A percentile compares a stretch with the other conserved stretches of the same genome.
Evolutionary conservation across 2,329 filamentous ascomycete genomes (phyloP).

Genomic region (Juglanconis oblonga): DNA sequence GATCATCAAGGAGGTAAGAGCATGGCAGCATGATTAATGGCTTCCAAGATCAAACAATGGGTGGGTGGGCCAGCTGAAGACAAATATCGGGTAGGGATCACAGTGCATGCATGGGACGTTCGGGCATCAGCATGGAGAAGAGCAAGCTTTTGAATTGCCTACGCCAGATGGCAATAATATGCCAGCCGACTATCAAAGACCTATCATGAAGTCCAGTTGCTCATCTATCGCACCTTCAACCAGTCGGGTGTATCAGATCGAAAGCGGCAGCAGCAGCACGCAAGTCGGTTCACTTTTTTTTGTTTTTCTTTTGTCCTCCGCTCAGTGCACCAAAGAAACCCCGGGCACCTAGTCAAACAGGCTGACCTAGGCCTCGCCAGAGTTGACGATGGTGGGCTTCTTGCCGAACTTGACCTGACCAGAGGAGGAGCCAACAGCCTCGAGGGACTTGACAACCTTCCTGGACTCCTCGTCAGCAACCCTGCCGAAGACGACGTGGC

Average conservation of each 20-base stretch:
- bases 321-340: not conserved
- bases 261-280: not conserved
- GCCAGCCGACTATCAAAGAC: conserved; percentile 4
- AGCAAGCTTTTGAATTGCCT: conserved; percentile 9
- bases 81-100: too few species aligned
- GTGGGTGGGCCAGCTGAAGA: too few species aligned
- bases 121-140: not conserved
- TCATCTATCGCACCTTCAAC: conserved; percentile 1
- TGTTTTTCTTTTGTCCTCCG: not conserved
- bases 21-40: too few species aligned
- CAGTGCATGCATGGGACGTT: not conserved
- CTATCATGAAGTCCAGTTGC: conserved; percentile 5
- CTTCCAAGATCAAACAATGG: too few species aligned
- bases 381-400: conserved; percentile 56
- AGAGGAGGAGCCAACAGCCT: conserved; percentile 55
- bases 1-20: too few species aligned
- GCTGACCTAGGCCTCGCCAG: conserved; percentile 45
- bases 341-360: not conserved
- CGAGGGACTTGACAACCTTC: conserved; percentile 57
- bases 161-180: conserved; percentile 4
- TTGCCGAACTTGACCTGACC: conserved; percentile 55
- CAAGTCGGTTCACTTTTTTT: not conserved
- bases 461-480: conserved; percentile 53
- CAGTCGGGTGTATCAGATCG: not conserved
- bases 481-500: conserved; percentile 83